Conservation (phyloP, 805 yeast species). For the Lipomyces kockii region DNA sequence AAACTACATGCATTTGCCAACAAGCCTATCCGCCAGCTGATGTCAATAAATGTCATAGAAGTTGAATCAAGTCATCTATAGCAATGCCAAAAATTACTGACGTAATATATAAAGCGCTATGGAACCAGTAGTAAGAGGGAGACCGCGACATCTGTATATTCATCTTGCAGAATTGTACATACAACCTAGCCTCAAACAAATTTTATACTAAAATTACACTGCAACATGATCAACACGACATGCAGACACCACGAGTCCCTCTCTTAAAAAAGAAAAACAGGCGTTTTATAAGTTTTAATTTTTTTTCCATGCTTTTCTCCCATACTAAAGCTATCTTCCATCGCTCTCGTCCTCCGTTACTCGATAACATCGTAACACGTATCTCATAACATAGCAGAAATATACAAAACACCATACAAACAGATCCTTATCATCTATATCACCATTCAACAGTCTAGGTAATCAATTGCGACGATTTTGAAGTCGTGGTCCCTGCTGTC, state of each 20-base stretch:
- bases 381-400: not conserved
- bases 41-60: too few species aligned
- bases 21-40: too few species aligned
- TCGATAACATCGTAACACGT: not conserved
- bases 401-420: not conserved
- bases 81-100: slow-evolving; percentile 19
- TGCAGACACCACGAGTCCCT: slow-evolving; percentile 16
- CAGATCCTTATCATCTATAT: not conserved
- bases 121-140: slow-evolving; percentile 32
- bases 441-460: not conserved
- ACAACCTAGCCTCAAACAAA: slow-evolving; percentile 20
- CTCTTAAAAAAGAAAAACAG: slow-evolving; percentile 27
- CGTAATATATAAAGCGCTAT: slow-evolving; percentile 29
- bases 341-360: not conserved
- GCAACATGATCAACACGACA: not conserved
- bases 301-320: slow-evolving; percentile 16
- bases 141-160: slow-evolving; percentile 13
- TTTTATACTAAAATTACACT: slow-evolving; percentile 20
- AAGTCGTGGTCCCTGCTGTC: slow-evolving; percentile 4
- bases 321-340: not conserved
- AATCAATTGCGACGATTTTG: not conserved
- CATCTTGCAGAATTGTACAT: slow-evolving; percentile 24
- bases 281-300: slow-evolving; percentile 32
- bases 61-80: not conserved
- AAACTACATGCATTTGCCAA: too few species aligned